Conservation (phyloP, 345 rosid species). For the Gossypioides kirkii region DNA sequence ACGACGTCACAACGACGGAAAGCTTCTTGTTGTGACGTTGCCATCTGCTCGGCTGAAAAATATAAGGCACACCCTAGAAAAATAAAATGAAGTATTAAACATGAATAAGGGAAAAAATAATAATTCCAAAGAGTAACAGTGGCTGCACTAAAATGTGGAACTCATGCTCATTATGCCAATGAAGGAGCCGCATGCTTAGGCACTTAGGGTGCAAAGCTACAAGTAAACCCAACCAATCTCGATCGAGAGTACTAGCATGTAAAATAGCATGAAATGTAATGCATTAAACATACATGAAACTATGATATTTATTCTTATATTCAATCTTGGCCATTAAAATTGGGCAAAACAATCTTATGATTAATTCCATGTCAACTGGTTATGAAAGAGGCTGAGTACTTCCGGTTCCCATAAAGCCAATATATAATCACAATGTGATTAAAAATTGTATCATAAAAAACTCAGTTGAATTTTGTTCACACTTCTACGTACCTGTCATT, state of each 20-base stretch:
- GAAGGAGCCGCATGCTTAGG: slow-evolving; percentile 43
- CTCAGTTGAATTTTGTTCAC: slow-evolving; percentile 19
- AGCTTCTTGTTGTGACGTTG: fast-evolving
- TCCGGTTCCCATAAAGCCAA: slow-evolving; percentile 40
- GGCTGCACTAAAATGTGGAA: slow-evolving; percentile 58
- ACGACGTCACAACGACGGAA: no score
- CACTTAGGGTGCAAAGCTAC: slow-evolving; percentile 58
- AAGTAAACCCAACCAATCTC: slow-evolving; percentile 36
- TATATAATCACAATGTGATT: background rate
- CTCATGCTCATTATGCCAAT: slow-evolving; percentile 40
- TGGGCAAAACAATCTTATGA: slow-evolving; percentile 8
- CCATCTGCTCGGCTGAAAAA: no score
- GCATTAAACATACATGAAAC: background rate
- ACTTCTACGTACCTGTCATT: slow-evolving; percentile 23
- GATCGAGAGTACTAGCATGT: slow-evolving; percentile 23
- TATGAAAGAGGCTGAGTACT: slow-evolving; percentile 17
- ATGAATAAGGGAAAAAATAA: slow-evolving; percentile 14
- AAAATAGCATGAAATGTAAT: slow-evolving; percentile 10
- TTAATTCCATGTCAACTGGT: slow-evolving; percentile 20
- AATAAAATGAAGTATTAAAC: background rate
- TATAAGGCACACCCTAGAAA: no score
- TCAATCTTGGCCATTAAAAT: slow-evolving; percentile 14
- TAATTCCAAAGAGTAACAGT: slow-evolving; percentile 30
- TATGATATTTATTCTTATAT: slow-evolving; percentile 14
- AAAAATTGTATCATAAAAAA: slow-evolving; percentile 8